Base-by-base conservation (phyloP, 1,139 yeast genomes). In the Geotrichum phurueaensis region DNA sequence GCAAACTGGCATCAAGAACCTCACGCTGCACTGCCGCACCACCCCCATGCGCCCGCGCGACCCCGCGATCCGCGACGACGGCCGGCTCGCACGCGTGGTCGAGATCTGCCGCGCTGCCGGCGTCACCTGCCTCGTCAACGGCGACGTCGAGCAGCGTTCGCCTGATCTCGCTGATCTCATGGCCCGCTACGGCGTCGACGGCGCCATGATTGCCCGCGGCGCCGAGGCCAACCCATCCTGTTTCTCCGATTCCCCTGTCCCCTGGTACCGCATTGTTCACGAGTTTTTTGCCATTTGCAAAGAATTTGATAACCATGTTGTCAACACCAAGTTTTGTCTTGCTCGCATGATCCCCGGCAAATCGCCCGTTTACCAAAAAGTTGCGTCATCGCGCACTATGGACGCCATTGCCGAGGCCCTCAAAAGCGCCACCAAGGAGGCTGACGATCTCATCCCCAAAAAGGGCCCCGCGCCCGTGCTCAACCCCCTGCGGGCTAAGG, bases 161-260 rank as follows among this genome's bases (percentile, higher is more conserved):
- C 29, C 29, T 25, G 95, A 92, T 63, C 83, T 82, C 65, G 65
- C 69, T n/a, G 75, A 76, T 43, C 69, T 92, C 54, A 85, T 84
- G 66, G 67, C 73, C 7, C 74, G 74, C 27, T 83, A 82, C 69
- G 84, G 85, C 0, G 76, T 79, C 1, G 82, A 82, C 61, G 96
- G 98, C 1, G 94, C 90, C 7, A 94, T 94, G 99, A 85, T 92
- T 66, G 99, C 97, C 0, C 88, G 91, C 57, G 84, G 85, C 39
- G 98, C 97, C 0, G 98, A 94, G 73, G 71, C 81, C 10, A 92
- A 94, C 70, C 94, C 96, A 7, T 81, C 96, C 0, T 86, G 90
- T 56, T 94, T 94, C 71, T 63, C 67, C 2, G 55, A 50, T 6
- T 56, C 57, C 7, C 65, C 67, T 7, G 69, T 79, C 54, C 78